phyloP scores from a whole-genome alignment of 768 basidiomycete species.

The Kwoniella pini region DNA sequence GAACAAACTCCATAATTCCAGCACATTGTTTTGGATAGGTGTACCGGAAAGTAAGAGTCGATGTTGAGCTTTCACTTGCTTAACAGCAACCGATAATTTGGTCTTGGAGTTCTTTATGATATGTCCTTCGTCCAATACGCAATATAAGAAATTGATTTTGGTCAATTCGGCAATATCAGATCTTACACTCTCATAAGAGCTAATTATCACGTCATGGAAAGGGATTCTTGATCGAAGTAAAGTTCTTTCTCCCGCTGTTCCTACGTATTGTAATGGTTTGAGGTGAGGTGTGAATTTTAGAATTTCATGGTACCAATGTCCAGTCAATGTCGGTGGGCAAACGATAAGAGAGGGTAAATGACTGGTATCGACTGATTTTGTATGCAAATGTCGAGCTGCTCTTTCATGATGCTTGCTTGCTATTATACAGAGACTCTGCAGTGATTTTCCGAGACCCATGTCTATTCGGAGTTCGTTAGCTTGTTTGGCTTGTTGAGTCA shows the following conservation, averaged over 20 bases:
- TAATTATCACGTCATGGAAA: constrained; percentile 85
- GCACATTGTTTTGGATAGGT: constrained; percentile 97
- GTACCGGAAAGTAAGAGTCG: constrained; percentile 94
- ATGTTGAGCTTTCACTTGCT: constrained; percentile 83
- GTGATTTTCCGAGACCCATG: constrained; percentile 97
- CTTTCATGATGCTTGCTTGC: constrained; percentile 92
- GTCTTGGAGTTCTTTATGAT: constrained; percentile 99
- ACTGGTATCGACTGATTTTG: constrained; percentile 70
- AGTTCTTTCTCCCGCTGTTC: constrained; percentile 77
- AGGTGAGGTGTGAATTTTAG: constrained; percentile 85
- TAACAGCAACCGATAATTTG: constrained; percentile 94
- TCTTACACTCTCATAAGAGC: constrained; percentile 95
- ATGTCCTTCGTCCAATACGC: constrained; percentile 96
- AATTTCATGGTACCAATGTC: constrained; percentile 99
- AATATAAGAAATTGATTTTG: constrained; percentile 83
- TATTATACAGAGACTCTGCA: constrained; percentile 96
- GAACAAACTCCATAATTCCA: constrained; percentile 97
- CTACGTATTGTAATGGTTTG: constrained; percentile 82
- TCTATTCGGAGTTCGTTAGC: constrained; percentile 61
- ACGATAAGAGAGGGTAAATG: constrained; percentile 92
- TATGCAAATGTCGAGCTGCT: constrained; percentile 65
- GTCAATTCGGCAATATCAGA: constrained; percentile 82
- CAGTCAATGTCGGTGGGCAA: constrained; percentile 95
- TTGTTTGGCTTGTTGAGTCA: not conserved
- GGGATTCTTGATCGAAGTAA: constrained; percentile 67